Base-by-base conservation (phyloP, 2,329 filamentous ascomycete species). In the Arachnopeziza araneosa region DNA sequence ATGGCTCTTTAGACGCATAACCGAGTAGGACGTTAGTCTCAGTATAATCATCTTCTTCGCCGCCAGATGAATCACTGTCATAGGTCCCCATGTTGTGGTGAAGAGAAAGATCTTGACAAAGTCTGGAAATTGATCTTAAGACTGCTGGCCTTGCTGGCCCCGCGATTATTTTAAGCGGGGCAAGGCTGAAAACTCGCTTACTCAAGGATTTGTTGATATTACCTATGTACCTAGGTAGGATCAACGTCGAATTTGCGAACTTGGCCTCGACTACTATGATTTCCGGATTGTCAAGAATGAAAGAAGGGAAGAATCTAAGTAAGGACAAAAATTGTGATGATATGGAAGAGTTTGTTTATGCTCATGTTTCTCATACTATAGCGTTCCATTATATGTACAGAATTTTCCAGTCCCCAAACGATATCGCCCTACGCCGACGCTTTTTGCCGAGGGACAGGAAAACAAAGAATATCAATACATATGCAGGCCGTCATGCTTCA, bases 21-120 rank as follows among this genome's bases (percentile, higher is more conserved):
- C 95, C 95, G 14, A 99, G 82, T 1, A 97, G 83, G 1, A 97
- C 92, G 66, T 89, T 91, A 7, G 95, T 98, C 73, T 91, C 88
- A 21, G 86, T 88, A 63, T 85, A 91, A 53, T 85, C 82, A 6
- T 84, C 83, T 17, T 85, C 81, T 59, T 85, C 87, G 51, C 84
- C 89, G 48, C 79, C 77, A 0, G 90, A 93, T 1, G 88, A 91
- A 69, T 97, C 93, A 72, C 90, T 96, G 68, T 96, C 91, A 77
- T 96, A 96, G 19, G 85, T 80, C 60, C 87, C 80, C 89, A 92
- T 93, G 2, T 14, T 14, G 2, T 7, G 4, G 5, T 8, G 17
- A 8, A 19, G 2, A 17, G 12, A 8, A 3, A 44, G 17, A 44
- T 17, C 6, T 14, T 12, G 12, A 17, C 12, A 44, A 44, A 6